phyloP scores from a whole-genome alignment of 495 filamentous ascomycete genomes.

The Podospora sp. region DNA sequence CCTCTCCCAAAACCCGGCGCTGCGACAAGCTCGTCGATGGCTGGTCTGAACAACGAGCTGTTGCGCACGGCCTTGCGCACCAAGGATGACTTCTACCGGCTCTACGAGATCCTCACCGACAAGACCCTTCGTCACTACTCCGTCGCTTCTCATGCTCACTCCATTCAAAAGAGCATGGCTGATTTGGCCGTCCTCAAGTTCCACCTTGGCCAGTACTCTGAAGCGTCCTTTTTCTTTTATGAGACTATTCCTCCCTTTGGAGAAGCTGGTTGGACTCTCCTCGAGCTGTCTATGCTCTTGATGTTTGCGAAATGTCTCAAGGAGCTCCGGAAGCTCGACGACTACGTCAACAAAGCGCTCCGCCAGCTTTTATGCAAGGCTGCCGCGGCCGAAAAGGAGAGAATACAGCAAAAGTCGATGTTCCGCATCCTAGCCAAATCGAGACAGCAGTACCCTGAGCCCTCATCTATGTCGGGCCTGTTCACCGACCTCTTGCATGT shows the following conservation, averaged over 20 bases:
- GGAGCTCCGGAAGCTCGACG: constrained; percentile 71
- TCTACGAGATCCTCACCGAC: constrained; percentile 73
- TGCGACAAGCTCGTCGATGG: constrained; percentile 29
- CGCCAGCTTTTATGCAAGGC: constrained; percentile 77
- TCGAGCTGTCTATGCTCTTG: constrained; percentile 80
- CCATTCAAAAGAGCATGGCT: constrained; percentile 73
- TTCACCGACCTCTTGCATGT: constrained; percentile 65
- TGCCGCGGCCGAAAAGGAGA: constrained; percentile 57
- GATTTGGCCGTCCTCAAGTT: constrained; percentile 87
- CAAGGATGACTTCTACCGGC: constrained; percentile 56
- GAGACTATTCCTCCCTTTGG: constrained; percentile 82
- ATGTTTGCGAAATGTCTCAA: constrained; percentile 86
- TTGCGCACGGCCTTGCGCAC: constrained; percentile 54
- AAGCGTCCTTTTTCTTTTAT: constrained; percentile 78
- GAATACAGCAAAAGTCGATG: constrained; percentile 42
- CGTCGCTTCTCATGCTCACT: constrained; percentile 73
- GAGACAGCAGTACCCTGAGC: constrained; percentile 50
- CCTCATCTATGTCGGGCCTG: constrained; percentile 59
- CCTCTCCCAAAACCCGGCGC: constrained; percentile 17
- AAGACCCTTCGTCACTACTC: constrained; percentile 73
- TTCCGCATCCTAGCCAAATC: constrained; percentile 29
- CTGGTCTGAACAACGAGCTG: constrained; percentile 55
- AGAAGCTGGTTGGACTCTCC: constrained; percentile 72
- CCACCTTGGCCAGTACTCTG: constrained; percentile 67
- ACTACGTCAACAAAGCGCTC: constrained; percentile 73